Evolutionary conservation across 306 rosid genomes (phyloP), one percentile per base, ranked within the genome.

Genomic region (Medicago ruthenica): DNA sequence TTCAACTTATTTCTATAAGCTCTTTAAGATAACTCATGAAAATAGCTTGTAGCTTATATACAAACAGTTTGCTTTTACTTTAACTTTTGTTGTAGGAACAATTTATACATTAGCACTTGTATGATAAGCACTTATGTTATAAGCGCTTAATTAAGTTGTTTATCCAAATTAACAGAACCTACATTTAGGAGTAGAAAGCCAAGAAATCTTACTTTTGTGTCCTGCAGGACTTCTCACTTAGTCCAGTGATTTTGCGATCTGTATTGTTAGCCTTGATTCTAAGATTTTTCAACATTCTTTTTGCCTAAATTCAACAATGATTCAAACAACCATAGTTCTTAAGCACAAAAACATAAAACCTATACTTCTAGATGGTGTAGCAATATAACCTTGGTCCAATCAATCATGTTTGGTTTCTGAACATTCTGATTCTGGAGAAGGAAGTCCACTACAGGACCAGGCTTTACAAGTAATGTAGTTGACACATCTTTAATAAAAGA

Each of bases 241-340:
- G 18, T 65, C 91, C 91, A 31, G 81, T 85, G 81, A 87, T 87
- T 87, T 83, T 85, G 79, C 71, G 78, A 72, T 85, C 87, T 24
- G 71, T 21, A 13, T 81, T 81, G 39, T 83, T 77, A 10, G 61
- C 86, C 67, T 73, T 72, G 34, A 87, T 68, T 55, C 88, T 80
- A 12, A 87, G 62, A 58, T 68, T 87, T 24, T 83, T 87, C 27
- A 87, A 55, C 76, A 59, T 76, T 73, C 81, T 71, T 69, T 68
- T 87, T 16, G 88, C 87, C 90, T 86, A 58, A 75, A 36, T 54
- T 12, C 1, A 54, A 47, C 21, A 27, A 16, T 14, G 44, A 75
- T 42, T 21, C 7, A 48, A 51, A 40, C 37, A n/a, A 36, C 17
- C 41, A 51, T 14, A 41, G 7, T 59, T 47, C 31, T 59, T 1